Conservation (phyloP, 345 rosid genomes). For the Sonneratia alba region DNA sequence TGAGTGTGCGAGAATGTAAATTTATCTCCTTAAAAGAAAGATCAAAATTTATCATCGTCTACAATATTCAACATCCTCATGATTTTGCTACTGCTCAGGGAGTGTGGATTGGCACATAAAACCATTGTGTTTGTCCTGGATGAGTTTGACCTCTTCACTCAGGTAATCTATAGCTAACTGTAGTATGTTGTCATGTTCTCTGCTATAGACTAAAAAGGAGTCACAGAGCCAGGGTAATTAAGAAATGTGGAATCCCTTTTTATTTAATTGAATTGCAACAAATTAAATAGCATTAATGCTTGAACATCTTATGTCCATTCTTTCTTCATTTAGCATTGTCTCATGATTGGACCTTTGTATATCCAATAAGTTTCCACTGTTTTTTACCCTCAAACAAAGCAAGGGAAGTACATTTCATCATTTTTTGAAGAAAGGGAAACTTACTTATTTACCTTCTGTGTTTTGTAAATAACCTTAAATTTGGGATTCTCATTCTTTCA, state of each 20-base stretch:
- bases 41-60: background rate
- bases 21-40: constrained; percentile 1
- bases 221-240: background rate
- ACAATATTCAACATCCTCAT: constrained; percentile 3
- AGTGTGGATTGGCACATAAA: constrained; percentile 92
- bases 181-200: constrained; percentile 2
- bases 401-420: too few relatives aligned
- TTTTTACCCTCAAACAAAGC: too few relatives aligned
- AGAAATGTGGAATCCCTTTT: background rate
- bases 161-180: constrained; percentile 37
- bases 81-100: constrained; percentile 40
- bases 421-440: too few relatives aligned
- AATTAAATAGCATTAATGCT: background rate
- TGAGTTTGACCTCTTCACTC: constrained; percentile 91
- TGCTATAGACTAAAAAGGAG: background rate
- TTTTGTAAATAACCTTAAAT: too few relatives aligned
- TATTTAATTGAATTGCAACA: background rate
- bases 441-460: too few relatives aligned
- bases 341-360: too few relatives aligned
- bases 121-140: constrained; percentile 76
- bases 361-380: too few relatives aligned
- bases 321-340: too few relatives aligned
- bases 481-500: background rate
- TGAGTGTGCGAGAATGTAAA: constrained; percentile 20
- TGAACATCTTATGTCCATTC: too few relatives aligned